Base-by-base conservation (phyloP, 1,284 basidiomycete species). In the Volvariella volvacea region DNA sequence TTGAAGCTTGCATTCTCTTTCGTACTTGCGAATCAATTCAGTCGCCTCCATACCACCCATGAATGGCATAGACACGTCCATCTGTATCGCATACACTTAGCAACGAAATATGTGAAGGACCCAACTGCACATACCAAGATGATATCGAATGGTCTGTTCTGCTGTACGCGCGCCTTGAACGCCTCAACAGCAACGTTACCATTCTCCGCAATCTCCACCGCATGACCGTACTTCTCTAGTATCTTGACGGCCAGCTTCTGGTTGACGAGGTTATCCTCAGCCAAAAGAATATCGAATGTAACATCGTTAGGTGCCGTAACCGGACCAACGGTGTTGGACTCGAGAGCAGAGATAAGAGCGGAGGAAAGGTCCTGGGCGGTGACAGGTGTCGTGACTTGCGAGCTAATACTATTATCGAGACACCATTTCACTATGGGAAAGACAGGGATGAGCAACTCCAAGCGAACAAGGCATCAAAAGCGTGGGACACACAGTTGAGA, bases 11-110 rank as follows among this genome's bases (percentile, higher is more conserved):
- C 83, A 79, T 49, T 83, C 74, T 56, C 77, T 73, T 68, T 99
- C 96, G 62, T 86, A 92, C 41, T 80, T 73, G 39, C 88, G 74
- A 51, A 90, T 90, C 16, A 87, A 66, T 53, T 89, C 82, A 0
- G 90, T 92, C 1, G 90, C 89, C 59, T 92, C 88, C 82, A 91
- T 90, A 53, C 89, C 90, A 51, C 90, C 89, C 92, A 95, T 94
- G 68, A 94, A 86, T 10, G 92, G 93, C 93, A 96, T 96, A 3
- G 90, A 94, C 15, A 98, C 90, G 58, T 99, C 95, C 96, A 99
- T 98, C 81, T 96, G 45, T 42, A 47, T 4, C 3, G 17, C 8
- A 43, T 30, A 16, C 45, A 7, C 10, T 16, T 7, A 19, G 16
- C 21, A 30, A 22, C 2, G 21, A 32, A 42, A 38, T 19, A 39